Evolutionary conservation across 192 early-diverging fungal genomes (phyloP).

Genomic region (Jimgerdemannia lactiflua): DNA sequence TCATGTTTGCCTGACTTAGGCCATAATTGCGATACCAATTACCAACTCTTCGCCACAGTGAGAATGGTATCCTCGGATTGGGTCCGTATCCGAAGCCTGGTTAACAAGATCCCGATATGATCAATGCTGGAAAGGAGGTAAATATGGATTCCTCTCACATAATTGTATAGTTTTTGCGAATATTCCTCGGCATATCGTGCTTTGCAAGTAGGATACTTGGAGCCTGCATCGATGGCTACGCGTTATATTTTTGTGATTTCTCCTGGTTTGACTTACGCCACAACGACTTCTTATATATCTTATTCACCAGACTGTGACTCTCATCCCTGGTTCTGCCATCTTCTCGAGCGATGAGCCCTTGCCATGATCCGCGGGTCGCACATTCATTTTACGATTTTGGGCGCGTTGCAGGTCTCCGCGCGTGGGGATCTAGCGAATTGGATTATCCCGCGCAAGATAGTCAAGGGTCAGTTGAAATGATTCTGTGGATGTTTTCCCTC

Average conservation of each 20-base stretch:
- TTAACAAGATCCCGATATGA: conserved; percentile 72
- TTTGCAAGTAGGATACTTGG: too few relatives aligned
- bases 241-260: not conserved
- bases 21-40: not conserved
- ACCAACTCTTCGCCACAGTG: conserved; percentile 19
- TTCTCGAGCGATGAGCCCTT: conserved; percentile 75
- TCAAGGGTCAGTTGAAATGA: conserved; percentile 63
- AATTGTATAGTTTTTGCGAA: not conserved
- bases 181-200: too few relatives aligned
- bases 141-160: not conserved
- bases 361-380: conserved; percentile 80
- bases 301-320: conserved; percentile 50
- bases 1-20: not conserved
- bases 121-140: conserved; percentile 78
- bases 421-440: conserved; percentile 80
- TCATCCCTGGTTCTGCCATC: conserved; percentile 61
- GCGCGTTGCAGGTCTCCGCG: conserved; percentile 75
- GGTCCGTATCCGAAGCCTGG: conserved; percentile 72
- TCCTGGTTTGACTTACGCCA: not conserved
- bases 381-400: conserved; percentile 73
- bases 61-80: conserved; percentile 79
- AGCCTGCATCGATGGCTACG: too few relatives aligned
- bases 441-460: conserved; percentile 84
- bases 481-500: not conserved
- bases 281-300: not conserved